A percentile compares a stretch with the other conserved stretches of the same genome.
Evolutionary conservation across 768 basidiomycete species (phyloP).

Genomic region (Chalciporus chontae): DNA sequence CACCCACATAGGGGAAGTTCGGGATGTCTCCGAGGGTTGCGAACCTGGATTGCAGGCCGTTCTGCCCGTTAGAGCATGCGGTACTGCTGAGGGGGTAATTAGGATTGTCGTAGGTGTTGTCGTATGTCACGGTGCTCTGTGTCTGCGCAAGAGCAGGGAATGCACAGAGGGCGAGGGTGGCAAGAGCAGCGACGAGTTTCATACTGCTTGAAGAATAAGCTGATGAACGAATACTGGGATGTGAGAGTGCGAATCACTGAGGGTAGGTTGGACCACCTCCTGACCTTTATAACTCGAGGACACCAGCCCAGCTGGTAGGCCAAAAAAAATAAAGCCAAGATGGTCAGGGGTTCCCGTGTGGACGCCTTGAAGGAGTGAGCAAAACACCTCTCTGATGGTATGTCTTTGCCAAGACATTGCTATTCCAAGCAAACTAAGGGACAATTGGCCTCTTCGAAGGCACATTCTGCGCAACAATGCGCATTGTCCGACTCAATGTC

Average conservation of each 20-base stretch:
- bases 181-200: slow-evolving; percentile 14
- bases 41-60: slow-evolving; percentile 32
- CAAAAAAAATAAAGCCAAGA: background rate
- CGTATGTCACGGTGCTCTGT: slow-evolving; percentile 37
- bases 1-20: slow-evolving; percentile 33
- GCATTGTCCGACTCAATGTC: background rate
- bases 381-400: background rate
- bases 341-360: background rate
- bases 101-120: slow-evolving; percentile 32
- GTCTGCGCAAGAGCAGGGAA: slow-evolving; percentile 19
- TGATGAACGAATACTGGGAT: background rate
- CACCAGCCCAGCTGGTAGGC: background rate
- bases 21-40: slow-evolving; percentile 33
- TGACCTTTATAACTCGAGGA: background rate
- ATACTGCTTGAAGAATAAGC: slow-evolving; percentile 4
- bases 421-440: background rate
- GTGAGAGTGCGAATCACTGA: background rate
- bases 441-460: too few relatives aligned
- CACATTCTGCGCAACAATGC: too few relatives aligned
- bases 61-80: slow-evolving; percentile 34
- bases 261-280: too few relatives aligned
- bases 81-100: slow-evolving; percentile 24
- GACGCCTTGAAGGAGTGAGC: background rate
- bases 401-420: background rate
- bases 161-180: slow-evolving; percentile 14